Percentiles rank a stretch among this genome's conserved stretches.
phyloP scores from a whole-genome alignment of 345 rosid genomes.

The Eucalyptus erythrocorys region DNA sequence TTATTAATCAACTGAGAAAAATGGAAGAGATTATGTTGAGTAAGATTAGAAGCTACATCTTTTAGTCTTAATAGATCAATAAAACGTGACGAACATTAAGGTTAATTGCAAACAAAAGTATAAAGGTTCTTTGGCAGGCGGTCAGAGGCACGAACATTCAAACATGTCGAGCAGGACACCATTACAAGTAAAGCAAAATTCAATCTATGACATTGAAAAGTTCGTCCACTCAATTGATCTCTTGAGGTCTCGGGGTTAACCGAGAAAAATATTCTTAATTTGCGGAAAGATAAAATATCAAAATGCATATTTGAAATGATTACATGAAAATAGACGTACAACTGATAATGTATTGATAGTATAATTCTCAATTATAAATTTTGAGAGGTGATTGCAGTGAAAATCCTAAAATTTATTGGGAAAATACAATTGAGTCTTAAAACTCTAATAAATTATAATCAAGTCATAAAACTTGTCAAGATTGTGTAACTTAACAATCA shows the following conservation, averaged over 20 bases:
- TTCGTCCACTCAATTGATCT: neutral
- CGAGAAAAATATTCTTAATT: no score
- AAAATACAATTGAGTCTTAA: no score
- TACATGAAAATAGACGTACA: neutral
- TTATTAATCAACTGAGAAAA: neutral
- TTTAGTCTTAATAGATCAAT: rapidly evolving
- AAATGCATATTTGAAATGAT: neutral
- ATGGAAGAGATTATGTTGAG: neutral
- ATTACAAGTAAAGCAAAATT: neutral
- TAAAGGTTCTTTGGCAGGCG: neutral
- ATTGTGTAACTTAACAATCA: no score
- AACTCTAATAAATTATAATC: no score
- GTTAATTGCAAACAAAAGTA: neutral
- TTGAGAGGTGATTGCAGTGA: no score
- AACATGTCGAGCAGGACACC: neutral
- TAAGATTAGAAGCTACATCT: rapidly evolving
- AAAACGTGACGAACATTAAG: neutral
- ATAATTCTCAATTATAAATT: no score
- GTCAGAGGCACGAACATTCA: rapidly evolving
- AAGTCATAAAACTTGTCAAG: no score
- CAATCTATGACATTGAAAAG: no score
- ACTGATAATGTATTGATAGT: no score
- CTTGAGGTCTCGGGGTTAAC: neutral
- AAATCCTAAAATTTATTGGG: no score
- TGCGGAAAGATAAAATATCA: neutral